phyloP scores from a whole-genome alignment of 352 stramenopile species.

The Phytophthora sojae region DNA sequence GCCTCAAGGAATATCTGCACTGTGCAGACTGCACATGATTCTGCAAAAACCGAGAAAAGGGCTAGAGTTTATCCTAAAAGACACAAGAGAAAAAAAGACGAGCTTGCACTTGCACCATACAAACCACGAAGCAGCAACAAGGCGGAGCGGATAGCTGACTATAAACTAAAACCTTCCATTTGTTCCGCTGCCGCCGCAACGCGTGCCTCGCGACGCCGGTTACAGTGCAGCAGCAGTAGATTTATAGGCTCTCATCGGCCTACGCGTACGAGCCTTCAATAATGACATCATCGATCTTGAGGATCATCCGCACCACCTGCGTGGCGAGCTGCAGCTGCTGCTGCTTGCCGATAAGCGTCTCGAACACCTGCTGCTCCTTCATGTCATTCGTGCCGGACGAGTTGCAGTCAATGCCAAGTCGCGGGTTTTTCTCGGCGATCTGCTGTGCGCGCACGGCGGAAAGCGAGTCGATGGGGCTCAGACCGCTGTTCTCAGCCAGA shows the following conservation, averaged over 20 bases:
- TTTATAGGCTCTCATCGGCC: constrained; percentile 33
- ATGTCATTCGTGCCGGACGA: constrained; percentile 95
- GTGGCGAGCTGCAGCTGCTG: constrained; percentile 99
- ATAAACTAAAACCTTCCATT: constrained; percentile 47
- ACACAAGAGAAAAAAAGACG: no score
- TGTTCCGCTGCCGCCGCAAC: constrained; percentile 17
- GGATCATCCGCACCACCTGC: constrained; percentile 99
- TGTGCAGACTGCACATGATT: no score
- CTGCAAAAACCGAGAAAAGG: no score
- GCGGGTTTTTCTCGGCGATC: constrained; percentile 95
- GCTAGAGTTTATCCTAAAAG: no score
- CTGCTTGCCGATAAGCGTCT: constrained; percentile 99
- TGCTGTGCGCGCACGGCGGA: constrained; percentile 96
- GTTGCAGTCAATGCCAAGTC: constrained; percentile 97
- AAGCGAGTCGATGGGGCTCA: constrained; percentile 98
- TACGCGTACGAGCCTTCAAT: constrained; percentile 93
- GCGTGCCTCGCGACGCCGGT: constrained; percentile 6
- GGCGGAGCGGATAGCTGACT: constrained; percentile 12
- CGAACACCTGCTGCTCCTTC: constrained; percentile 99
- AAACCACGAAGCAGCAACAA: neutral
- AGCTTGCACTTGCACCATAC: no score
- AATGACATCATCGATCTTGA: constrained; percentile 99
- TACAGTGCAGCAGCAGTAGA: constrained; percentile 18
- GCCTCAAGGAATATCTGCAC: no score
- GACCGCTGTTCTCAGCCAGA: constrained; percentile 98